Percentiles rank a stretch among this genome's conserved stretches.
Evolutionary conservation across 2,329 filamentous ascomycete genomes (phyloP).

Genomic region (Fragosphaeria purpurea): DNA sequence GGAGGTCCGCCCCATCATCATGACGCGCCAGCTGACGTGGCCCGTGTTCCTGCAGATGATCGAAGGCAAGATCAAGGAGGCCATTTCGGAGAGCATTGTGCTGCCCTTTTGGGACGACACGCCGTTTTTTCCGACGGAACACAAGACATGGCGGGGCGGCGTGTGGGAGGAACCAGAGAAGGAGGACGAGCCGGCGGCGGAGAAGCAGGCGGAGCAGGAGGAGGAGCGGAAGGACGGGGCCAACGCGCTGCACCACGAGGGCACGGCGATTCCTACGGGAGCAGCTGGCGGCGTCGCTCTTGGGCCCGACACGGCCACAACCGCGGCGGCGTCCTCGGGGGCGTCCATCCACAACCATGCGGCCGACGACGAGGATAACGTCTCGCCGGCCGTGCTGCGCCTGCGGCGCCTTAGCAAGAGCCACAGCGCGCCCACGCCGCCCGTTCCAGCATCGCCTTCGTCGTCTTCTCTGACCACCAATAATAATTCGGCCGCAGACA

Average conservation of each 20-base stretch:
- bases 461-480: conserved; percentile 32
- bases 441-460: conserved; percentile 21
- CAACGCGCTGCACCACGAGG: conserved; percentile 13
- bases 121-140: conserved; percentile 74
- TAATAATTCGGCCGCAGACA: neutral
- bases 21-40: conserved; percentile 90
- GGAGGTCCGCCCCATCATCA: conserved; percentile 91
- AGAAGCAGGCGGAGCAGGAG: too few relatives aligned
- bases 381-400: conserved; percentile 22
- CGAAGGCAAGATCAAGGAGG: conserved; percentile 88
- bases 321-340: neutral
- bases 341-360: conserved; percentile 12
- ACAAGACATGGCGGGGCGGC: conserved; percentile 73
- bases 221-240: too few relatives aligned
- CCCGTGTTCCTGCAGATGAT: conserved; percentile 85
- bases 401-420: conserved; percentile 45
- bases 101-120: conserved; percentile 93
- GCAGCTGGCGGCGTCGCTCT: conserved; percentile 35
- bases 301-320: too few relatives aligned
- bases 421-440: conserved; percentile 34
- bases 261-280: conserved; percentile 14
- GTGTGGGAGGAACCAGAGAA: conserved; percentile 53
- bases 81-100: conserved; percentile 84
- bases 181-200: conserved; percentile 10
- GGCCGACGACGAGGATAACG: conserved; percentile 27